Conservation (phyloP, 176 grass and related monocot genomes). For the Puccinellia tenuiflora region DNA sequence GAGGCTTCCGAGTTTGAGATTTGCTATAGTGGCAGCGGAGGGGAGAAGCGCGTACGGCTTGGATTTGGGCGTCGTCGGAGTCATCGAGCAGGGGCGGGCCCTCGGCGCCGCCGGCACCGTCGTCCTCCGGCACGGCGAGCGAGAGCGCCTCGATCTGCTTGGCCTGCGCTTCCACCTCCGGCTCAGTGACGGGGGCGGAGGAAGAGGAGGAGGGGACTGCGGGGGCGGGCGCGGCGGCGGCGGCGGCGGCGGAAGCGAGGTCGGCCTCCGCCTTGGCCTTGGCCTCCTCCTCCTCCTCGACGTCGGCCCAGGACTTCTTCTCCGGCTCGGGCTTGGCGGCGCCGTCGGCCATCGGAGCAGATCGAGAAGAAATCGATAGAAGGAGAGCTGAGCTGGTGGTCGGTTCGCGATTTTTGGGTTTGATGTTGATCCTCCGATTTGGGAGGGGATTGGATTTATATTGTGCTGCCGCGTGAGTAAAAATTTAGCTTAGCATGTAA, state of each 20-base stretch:
- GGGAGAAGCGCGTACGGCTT: constrained; percentile 44
- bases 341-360: constrained; percentile 37
- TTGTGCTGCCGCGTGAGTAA: not conserved
- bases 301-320: constrained; percentile 82
- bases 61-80: constrained; percentile 82
- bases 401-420: not conserved
- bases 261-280: constrained; percentile 39
- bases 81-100: constrained; percentile 57
- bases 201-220: constrained; percentile 15
- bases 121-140: constrained; percentile 45
- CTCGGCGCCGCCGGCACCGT: constrained; percentile 3
- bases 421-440: not conserved
- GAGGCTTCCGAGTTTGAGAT: too few species aligned
- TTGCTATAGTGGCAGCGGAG: not conserved
- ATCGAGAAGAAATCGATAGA: constrained; percentile 23
- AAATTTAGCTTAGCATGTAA: constrained; percentile 24
- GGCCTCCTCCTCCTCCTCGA: constrained; percentile 68
- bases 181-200: not conserved
- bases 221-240: too few species aligned
- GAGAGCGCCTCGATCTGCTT: constrained; percentile 74
- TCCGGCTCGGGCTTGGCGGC: constrained; percentile 40
- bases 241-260: not conserved
- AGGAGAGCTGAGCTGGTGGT: not conserved
- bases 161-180: constrained; percentile 37
- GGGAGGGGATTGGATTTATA: constrained; percentile 15